These are phyloP conservation scores for Gossypium raimondii DNA, from an alignment of 345 rosid genomes.

Conservation along the genomic window DNA sequence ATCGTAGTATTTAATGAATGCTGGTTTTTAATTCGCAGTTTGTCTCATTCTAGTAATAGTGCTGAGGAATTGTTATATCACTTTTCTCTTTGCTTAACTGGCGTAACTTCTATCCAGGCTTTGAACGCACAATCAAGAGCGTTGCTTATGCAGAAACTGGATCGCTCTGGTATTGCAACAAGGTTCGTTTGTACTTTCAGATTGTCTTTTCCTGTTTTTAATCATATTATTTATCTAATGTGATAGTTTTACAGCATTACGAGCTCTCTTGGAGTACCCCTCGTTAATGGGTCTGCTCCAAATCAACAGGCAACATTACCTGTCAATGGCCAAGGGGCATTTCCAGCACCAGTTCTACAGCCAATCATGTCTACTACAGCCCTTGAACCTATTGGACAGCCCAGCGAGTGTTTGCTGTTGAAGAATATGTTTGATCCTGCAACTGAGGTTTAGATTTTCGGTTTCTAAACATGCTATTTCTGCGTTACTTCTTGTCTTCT, in stretches of 20 bases:
- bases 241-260: constrained; percentile 44
- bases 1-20: background rate
- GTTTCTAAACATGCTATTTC: background rate
- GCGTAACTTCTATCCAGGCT: constrained; percentile 37
- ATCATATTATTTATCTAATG: background rate
- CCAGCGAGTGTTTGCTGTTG: constrained; percentile 81
- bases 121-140: constrained; percentile 92
- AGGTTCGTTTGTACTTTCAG: constrained; percentile 41
- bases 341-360: constrained; percentile 52
- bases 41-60: background rate
- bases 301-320: constrained; percentile 52
- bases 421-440: constrained; percentile 94
- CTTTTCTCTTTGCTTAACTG: constrained; percentile 5
- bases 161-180: constrained; percentile 76
- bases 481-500: background rate
- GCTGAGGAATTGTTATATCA: background rate
- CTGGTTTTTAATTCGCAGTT: background rate
- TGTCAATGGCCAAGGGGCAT: constrained; percentile 42
- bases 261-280: constrained; percentile 63
- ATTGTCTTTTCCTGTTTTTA: constrained; percentile 5
- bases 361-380: constrained; percentile 42
- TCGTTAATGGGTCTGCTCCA: constrained; percentile 53
- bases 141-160: constrained; percentile 79
- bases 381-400: constrained; percentile 61
- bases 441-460: constrained; percentile 56